Percentiles rank a stretch among this genome's conserved stretches.
Conservation (phyloP, 2,329 filamentous ascomycete genomes). For the Colletotrichum godetiae region DNA sequence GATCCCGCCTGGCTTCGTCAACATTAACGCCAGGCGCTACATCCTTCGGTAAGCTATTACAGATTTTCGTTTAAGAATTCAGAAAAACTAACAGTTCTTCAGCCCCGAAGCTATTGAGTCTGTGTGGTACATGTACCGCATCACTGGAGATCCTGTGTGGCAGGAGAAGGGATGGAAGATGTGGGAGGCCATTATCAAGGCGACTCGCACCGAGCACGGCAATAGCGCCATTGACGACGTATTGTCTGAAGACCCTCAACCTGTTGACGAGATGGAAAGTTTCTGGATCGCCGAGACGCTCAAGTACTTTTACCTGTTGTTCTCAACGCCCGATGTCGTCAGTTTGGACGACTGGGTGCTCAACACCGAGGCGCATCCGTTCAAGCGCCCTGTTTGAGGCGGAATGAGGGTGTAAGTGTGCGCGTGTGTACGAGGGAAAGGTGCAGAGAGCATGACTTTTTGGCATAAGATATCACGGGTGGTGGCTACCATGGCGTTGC, state of each 20-base stretch:
- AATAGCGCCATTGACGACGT: conserved; percentile 79
- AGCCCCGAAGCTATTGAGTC: conserved; percentile 90
- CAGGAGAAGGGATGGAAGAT: conserved; percentile 89
- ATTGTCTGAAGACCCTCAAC: conserved; percentile 51
- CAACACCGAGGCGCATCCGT: conserved; percentile 72
- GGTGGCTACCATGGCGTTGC: conserved; percentile 25
- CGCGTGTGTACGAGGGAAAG: background rate
- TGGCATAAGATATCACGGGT: conserved; percentile 30
- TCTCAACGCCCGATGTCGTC: conserved; percentile 72
- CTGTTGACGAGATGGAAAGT: conserved; percentile 80
- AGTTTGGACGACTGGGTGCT: conserved; percentile 77
- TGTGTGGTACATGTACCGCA: conserved; percentile 90
- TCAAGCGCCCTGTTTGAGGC: conserved; percentile 55
- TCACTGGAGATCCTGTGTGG: conserved; percentile 81
- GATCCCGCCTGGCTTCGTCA: conserved; percentile 63
- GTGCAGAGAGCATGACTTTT: background rate
- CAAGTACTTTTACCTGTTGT: conserved; percentile 92
- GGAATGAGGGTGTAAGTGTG: background rate
- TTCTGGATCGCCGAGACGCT: conserved; percentile 93
- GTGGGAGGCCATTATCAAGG: conserved; percentile 77
- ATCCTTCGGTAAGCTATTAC: conserved; percentile 67
- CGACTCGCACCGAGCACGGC: conserved; percentile 74
- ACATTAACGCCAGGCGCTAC: conserved; percentile 61
- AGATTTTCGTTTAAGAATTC: conserved; percentile 40
- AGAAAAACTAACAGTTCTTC: conserved; percentile 36